Evolutionary conservation across 768 basidiomycete genomes (phyloP).

Genomic region (Pulveroboletus frians): DNA sequence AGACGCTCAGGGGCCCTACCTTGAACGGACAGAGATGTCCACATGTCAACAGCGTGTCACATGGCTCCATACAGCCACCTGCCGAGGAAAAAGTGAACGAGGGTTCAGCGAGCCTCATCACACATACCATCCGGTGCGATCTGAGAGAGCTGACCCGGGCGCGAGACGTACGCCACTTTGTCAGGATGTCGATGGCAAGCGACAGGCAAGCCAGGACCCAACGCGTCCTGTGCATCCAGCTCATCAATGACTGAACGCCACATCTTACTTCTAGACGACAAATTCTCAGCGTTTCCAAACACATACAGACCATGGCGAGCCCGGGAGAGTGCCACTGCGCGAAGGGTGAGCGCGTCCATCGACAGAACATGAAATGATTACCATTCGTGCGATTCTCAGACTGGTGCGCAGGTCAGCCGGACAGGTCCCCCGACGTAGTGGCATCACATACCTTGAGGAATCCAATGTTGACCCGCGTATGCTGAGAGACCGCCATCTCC

Average conservation of each 20-base stretch:
- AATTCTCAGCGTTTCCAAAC: conserved; percentile 58
- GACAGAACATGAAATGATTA: conserved; percentile 12
- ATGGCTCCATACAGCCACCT: conserved; percentile 63
- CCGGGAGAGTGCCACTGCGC: conserved; percentile 61
- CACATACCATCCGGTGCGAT: conserved; percentile 53
- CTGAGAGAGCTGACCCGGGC: conserved; percentile 47
- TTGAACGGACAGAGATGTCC: conserved; percentile 64
- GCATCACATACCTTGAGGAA: conserved; percentile 58
- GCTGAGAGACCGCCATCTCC: conserved; percentile 14
- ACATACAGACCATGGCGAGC: conserved; percentile 72
- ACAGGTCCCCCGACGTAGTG: background rate
- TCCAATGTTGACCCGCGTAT: conserved; percentile 46
- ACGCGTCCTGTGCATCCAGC: conserved; percentile 40
- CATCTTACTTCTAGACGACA: conserved; percentile 47
- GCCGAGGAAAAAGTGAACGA: background rate
- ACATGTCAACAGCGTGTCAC: conserved; percentile 48
- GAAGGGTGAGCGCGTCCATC: background rate
- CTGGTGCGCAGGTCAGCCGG: conserved; percentile 24
- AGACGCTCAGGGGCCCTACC: conserved; percentile 29
- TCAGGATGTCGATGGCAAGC: conserved; percentile 54
- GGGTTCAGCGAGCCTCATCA: background rate
- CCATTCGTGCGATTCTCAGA: conserved; percentile 54
- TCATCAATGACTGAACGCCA: conserved; percentile 59
- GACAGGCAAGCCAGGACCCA: conserved; percentile 54
- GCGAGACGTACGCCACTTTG: conserved; percentile 34